These are phyloP conservation scores for Gymnopilus dilepis DNA, from an alignment of 768 basidiomycete genomes.

Conservation along the genomic window DNA sequence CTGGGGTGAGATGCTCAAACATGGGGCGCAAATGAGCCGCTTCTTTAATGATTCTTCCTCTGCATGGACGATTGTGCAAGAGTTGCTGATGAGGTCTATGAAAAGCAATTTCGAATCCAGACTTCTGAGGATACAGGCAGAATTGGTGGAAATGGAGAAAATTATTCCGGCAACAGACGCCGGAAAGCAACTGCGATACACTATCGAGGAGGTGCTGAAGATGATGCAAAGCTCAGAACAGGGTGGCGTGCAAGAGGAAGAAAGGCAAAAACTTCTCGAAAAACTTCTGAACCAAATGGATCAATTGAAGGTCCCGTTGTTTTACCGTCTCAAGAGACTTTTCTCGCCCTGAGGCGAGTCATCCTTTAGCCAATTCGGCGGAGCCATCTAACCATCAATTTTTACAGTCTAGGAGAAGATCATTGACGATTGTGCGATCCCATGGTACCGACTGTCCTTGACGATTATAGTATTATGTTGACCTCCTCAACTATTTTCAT, in stretches of 20 bases:
- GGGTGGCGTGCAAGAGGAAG: not conserved
- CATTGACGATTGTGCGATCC: too few relatives aligned
- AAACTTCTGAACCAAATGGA: not conserved
- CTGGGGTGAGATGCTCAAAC: not conserved
- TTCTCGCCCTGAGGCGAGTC: not conserved
- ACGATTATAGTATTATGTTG: too few relatives aligned
- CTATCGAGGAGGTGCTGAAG: slow-evolving; percentile 3
- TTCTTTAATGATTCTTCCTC: not conserved
- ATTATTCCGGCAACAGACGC: slow-evolving; percentile 15
- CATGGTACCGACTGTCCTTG: too few relatives aligned
- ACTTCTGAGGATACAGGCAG: slow-evolving; percentile 23
- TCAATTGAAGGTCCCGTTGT: not conserved
- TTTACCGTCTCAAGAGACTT: not conserved
- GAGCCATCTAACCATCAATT: too few relatives aligned
- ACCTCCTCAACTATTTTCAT: too few relatives aligned
- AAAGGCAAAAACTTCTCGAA: not conserved
- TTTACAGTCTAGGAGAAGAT: too few relatives aligned
- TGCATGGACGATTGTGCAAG: not conserved
- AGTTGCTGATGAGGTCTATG: slow-evolving; percentile 2
- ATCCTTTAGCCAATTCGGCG: too few relatives aligned
- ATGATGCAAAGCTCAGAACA: not conserved
- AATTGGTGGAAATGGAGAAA: slow-evolving; percentile 19
- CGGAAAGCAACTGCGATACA: slow-evolving; percentile 8
- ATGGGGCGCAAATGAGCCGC: not conserved
- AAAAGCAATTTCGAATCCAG: slow-evolving; percentile 16